Evolutionary conservation across 805 yeast species (phyloP).

Genomic region (Myxozyma mucilagina): DNA sequence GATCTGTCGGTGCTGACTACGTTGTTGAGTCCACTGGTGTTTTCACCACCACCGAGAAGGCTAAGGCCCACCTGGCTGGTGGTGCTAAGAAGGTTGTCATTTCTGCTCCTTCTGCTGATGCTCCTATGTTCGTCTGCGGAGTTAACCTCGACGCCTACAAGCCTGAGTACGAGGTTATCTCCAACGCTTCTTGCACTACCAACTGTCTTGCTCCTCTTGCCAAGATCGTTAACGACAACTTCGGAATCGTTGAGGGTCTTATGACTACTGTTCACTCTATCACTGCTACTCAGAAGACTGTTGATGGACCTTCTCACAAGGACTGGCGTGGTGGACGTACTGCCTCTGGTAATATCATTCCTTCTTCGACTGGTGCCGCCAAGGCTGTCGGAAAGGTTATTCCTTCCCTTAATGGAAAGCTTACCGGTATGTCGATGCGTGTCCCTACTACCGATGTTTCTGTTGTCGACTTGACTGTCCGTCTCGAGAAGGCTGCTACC

Average conservation of each 20-base stretch:
- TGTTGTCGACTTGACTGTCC: constrained; percentile 88
- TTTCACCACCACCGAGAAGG: constrained; percentile 79
- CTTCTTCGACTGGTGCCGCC: constrained; percentile 96
- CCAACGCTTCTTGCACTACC: constrained; percentile 95
- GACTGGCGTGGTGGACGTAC: constrained; percentile 99
- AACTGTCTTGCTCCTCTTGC: constrained; percentile 95
- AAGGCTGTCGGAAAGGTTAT: constrained; percentile 96
- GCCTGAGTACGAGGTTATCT: constrained; percentile 70
- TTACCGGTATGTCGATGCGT: constrained; percentile 91
- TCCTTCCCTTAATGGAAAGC: constrained; percentile 86
- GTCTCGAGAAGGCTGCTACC: constrained; percentile 71
- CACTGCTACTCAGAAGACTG: constrained; percentile 95
- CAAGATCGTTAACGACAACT: constrained; percentile 80
- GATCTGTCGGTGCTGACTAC: constrained; percentile 69
- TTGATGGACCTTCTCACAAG: constrained; percentile 95
- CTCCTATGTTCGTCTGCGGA: constrained; percentile 94
- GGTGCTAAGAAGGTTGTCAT: constrained; percentile 95
- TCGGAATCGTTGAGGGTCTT: constrained; percentile 87
- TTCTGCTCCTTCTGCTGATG: constrained; percentile 91
- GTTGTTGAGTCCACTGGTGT: constrained; percentile 95
- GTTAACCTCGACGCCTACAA: constrained; percentile 82
- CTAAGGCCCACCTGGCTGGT: constrained; percentile 78
- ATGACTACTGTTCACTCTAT: constrained; percentile 97
- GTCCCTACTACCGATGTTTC: constrained; percentile 94
- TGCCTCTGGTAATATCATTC: constrained; percentile 92